Conservation (phyloP, 139 green algal genomes). For the Closterium sp. region DNA sequence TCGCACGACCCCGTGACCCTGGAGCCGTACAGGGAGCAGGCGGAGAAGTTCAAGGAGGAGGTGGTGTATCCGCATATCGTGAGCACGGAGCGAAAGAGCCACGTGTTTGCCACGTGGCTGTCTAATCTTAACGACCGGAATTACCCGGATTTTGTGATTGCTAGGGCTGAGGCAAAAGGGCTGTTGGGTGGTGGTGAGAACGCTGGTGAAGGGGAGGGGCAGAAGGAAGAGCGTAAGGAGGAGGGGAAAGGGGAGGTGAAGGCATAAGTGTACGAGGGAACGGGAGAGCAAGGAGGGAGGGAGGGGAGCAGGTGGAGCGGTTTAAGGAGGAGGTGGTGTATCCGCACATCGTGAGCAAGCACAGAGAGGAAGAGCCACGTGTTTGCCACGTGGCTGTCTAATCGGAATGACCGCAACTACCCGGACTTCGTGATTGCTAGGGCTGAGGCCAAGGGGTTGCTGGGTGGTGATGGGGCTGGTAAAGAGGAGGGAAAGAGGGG, state of each 20-base stretch:
- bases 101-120: slow-evolving; percentile 49
- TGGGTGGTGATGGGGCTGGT: not conserved
- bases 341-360: slow-evolving; percentile 67
- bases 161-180: not conserved
- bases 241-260: not conserved
- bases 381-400: slow-evolving; percentile 42
- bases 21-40: slow-evolving; percentile 26
- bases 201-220: not conserved
- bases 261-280: no score
- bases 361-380: slow-evolving; percentile 49
- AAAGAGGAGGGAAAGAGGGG: not conserved
- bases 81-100: slow-evolving; percentile 40
- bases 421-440: slow-evolving; percentile 17
- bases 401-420: slow-evolving; percentile 49
- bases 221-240: not conserved
- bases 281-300: not conserved
- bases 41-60: slow-evolving; percentile 52
- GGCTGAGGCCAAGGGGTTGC: not conserved
- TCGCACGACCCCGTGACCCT: slow-evolving; percentile 34
- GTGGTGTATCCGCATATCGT: slow-evolving; percentile 75
- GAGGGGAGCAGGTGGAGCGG: not conserved
- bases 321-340: slow-evolving; percentile 60
- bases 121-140: slow-evolving; percentile 43
- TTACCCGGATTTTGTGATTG: slow-evolving; percentile 36
- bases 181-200: not conserved